Evolutionary conservation across 306 rosid genomes (phyloP).

Genomic region (Dalbergia cultrata): DNA sequence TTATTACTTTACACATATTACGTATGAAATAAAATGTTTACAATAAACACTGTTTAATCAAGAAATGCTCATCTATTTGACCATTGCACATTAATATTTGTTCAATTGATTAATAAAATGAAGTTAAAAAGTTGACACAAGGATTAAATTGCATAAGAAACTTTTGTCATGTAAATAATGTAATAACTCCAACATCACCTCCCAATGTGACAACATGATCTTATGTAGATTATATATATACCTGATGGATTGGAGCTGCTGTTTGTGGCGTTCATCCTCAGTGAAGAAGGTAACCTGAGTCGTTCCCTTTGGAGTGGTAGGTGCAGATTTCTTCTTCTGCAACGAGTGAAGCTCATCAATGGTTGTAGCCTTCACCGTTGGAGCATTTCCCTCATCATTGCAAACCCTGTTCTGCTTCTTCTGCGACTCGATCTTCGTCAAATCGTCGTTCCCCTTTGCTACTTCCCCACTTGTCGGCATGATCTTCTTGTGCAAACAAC

Average conservation of each 20-base stretch:
- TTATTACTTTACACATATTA: too few relatives aligned
- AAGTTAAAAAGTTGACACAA: too few relatives aligned
- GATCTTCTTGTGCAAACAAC: conserved; percentile 4
- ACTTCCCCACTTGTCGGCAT: conserved; percentile 33
- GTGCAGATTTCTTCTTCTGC: conserved; percentile 78
- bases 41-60: too few relatives aligned
- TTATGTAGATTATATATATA: conserved; percentile 44
- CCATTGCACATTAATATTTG: too few relatives aligned
- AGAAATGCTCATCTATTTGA: too few relatives aligned
- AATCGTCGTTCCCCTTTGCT: conserved; percentile 36
- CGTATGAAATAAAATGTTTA: too few relatives aligned
- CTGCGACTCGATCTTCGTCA: conserved; percentile 61
- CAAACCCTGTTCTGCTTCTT: conserved; percentile 43
- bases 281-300: conserved; percentile 3
- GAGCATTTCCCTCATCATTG: conserved; percentile 57
- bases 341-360: conserved; percentile 86
- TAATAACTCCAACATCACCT: too few relatives aligned
- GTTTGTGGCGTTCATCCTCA: conserved; percentile 65
- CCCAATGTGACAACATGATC: not conserved
- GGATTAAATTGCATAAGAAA: too few relatives aligned
- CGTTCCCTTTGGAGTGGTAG: conserved; percentile 60
- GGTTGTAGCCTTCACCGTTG: conserved; percentile 78
- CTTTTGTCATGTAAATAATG: too few relatives aligned
- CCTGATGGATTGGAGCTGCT: conserved; percentile 90
- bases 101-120: too few relatives aligned